These are phyloP conservation scores for Sicyos baderoa DNA, from an alignment of 306 rosid species.

Conservation along the genomic window DNA sequence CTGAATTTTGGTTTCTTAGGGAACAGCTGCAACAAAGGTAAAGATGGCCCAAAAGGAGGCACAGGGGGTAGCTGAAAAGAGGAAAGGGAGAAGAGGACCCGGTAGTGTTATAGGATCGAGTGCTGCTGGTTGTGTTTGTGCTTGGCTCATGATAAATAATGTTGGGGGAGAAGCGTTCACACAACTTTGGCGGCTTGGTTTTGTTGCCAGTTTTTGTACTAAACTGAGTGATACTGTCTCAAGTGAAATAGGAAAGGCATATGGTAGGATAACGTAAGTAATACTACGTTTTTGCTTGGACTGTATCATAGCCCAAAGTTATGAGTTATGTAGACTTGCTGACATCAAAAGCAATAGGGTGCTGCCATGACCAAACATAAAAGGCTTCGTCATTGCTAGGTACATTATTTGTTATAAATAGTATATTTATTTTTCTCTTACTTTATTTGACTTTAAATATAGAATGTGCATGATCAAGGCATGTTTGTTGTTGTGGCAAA, in stretches of 20 bases:
- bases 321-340: not conserved
- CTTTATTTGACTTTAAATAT: no score
- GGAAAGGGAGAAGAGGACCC: slow-evolving; percentile 92
- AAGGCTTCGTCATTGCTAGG: not conserved
- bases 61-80: slow-evolving; percentile 91
- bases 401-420: not conserved
- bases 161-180: slow-evolving; percentile 60
- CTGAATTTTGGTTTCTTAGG: slow-evolving; percentile 33
- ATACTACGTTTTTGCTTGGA: not conserved
- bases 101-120: slow-evolving; percentile 95
- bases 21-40: slow-evolving; percentile 85
- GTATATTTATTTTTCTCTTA: not conserved
- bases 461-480: not conserved
- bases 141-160: slow-evolving; percentile 54
- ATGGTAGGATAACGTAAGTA: slow-evolving; percentile 86
- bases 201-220: slow-evolving; percentile 95
- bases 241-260: slow-evolving; percentile 98
- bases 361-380: not conserved
- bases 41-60: slow-evolving; percentile 87
- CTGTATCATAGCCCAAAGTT: not conserved
- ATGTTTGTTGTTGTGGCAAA: not conserved
- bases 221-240: slow-evolving; percentile 92
- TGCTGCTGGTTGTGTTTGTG: slow-evolving; percentile 89
- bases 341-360: not conserved
- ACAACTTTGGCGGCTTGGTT: slow-evolving; percentile 78